phyloP scores from a whole-genome alignment of 2,329 filamentous ascomycete genomes.

The Aspergillus versicolor region DNA sequence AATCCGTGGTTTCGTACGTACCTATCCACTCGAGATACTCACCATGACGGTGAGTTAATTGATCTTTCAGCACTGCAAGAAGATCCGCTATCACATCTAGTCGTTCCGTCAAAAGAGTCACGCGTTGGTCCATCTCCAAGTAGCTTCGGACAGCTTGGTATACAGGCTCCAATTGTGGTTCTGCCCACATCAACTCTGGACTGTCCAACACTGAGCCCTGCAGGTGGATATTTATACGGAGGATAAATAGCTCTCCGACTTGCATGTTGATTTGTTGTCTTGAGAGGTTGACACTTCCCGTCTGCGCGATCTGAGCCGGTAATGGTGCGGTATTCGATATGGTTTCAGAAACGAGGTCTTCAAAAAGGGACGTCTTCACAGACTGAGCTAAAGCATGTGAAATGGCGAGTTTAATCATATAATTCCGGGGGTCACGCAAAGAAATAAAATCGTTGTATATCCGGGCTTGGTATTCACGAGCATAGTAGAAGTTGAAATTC shows the following conservation, averaged over 20 bases:
- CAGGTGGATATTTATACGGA: conserved; percentile 96
- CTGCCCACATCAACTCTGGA: conserved; percentile 96
- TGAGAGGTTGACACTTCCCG: conserved; percentile 85
- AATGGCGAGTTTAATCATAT: conserved; percentile 97
- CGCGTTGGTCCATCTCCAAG: conserved; percentile 96
- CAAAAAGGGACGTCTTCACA: conserved; percentile 96
- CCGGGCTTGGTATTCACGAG: conserved; percentile 91
- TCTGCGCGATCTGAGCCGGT: conserved; percentile 86
- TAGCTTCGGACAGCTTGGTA: conserved; percentile 95
- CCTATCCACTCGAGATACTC: conserved; percentile 89
- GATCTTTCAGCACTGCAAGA: conserved; percentile 89
- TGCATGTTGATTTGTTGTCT: conserved; percentile 98
- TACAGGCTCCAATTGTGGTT: conserved; percentile 92
- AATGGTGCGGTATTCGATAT: conserved; percentile 93
- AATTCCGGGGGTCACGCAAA: conserved; percentile 86
- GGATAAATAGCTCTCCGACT: conserved; percentile 95
- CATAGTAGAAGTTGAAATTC: conserved; percentile 99
- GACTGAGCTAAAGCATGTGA: conserved; percentile 93
- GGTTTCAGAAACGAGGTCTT: conserved; percentile 90
- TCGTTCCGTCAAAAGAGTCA: conserved; percentile 82
- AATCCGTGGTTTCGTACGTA: conserved; percentile 47
- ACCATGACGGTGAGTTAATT: conserved; percentile 88
- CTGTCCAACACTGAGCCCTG: conserved; percentile 96
- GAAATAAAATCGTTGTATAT: conserved; percentile 99
- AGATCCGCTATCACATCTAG: conserved; percentile 92